These are phyloP conservation scores for Chalciporus sp. DNA, from an alignment of 1,284 basidiomycete species.

Conservation along the genomic window DNA sequence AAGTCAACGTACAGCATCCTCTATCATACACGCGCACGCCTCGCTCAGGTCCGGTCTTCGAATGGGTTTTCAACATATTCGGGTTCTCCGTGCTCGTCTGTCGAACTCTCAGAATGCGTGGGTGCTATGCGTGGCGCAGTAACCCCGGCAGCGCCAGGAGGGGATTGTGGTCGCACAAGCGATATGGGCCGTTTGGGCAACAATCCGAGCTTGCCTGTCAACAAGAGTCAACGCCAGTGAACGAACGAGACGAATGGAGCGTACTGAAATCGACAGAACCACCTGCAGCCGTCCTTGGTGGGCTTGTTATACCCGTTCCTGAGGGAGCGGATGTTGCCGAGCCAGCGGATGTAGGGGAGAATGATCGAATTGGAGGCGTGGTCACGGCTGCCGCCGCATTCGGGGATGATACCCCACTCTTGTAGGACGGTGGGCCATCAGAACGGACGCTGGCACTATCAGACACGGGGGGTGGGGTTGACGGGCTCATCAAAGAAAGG, in stretches of 20 bases:
- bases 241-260: conserved; percentile 1
- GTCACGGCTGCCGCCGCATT: neutral
- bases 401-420: neutral
- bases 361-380: conserved; percentile 8
- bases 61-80: conserved; percentile 33
- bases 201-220: conserved; percentile 59
- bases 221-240: too few relatives aligned
- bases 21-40: too few relatives aligned
- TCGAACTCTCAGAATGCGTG: conserved; percentile 16
- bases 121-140: conserved; percentile 10
- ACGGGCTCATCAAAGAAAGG: neutral
- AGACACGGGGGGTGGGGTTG: neutral
- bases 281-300: conserved; percentile 8
- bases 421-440: neutral
- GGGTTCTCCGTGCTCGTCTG: conserved; percentile 8
- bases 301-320: neutral
- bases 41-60: conserved; percentile 17
- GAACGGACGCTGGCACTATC: neutral
- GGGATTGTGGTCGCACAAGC: conserved; percentile 47
- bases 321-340: neutral
- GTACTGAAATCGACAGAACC: conserved; percentile 32
- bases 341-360: conserved; percentile 12
- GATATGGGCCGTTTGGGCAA: conserved; percentile 75
- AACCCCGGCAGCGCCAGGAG: neutral
- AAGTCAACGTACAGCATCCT: too few relatives aligned